Evolutionary conservation across 2,329 filamentous ascomycete species (phyloP).

Genomic region (Diaporthe sp.): DNA sequence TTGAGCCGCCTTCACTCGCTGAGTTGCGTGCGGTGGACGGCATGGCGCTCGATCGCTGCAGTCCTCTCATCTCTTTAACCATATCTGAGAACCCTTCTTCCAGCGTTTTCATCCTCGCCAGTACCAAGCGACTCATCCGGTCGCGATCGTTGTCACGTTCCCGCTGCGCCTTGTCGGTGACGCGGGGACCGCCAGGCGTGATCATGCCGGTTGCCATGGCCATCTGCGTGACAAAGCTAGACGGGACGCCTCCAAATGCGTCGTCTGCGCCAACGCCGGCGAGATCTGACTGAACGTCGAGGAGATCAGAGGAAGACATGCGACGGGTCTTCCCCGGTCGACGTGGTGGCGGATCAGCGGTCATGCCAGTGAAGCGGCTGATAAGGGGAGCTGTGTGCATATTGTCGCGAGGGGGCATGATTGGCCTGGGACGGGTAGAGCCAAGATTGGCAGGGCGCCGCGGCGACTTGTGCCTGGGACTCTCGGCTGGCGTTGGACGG

Average conservation of each 20-base stretch:
- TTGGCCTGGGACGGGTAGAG: constrained; percentile 70
- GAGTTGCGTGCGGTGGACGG: constrained; percentile 65
- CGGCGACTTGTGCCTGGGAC: constrained; percentile 62
- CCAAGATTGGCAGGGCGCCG: constrained; percentile 58
- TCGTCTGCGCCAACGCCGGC: constrained; percentile 72
- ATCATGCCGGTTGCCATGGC: constrained; percentile 76
- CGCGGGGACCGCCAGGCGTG: constrained; percentile 62
- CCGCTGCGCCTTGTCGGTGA: constrained; percentile 46
- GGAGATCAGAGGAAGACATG: constrained; percentile 77
- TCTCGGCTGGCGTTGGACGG: constrained; percentile 55
- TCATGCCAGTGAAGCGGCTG: constrained; percentile 62
- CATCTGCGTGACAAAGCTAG: constrained; percentile 87
- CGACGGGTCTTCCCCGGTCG: constrained; percentile 55
- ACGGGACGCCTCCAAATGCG: constrained; percentile 75
- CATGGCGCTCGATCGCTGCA: constrained; percentile 61
- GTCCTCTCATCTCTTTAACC: constrained; percentile 82
- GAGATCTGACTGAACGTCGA: constrained; percentile 73
- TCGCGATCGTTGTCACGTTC: constrained; percentile 65
- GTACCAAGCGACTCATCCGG: constrained; percentile 83
- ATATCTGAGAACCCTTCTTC: constrained; percentile 93
- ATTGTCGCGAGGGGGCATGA: constrained; percentile 65
- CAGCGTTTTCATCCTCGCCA: constrained; percentile 92
- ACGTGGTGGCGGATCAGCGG: constrained; percentile 62
- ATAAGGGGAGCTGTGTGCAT: constrained; percentile 68
- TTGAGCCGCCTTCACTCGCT: constrained; percentile 47